Evolutionary conservation across 768 basidiomycete species (phyloP).

Genomic region (Mycena indigotica): DNA sequence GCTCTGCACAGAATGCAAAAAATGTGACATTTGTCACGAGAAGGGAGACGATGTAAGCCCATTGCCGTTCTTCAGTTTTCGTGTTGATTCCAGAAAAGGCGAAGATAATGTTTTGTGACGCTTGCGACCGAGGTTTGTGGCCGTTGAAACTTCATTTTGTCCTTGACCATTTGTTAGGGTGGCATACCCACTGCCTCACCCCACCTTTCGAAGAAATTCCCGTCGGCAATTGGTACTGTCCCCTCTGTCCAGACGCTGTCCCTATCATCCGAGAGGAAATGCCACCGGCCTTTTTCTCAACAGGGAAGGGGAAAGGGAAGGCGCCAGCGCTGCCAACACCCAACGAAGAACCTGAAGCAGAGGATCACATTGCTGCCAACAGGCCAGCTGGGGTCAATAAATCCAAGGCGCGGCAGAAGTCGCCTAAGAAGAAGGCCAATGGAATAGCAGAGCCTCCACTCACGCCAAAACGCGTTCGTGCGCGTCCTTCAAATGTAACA

Average conservation of each 20-base stretch:
- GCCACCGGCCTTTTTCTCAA: conserved; percentile 49
- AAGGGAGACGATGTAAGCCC: conserved; percentile 87
- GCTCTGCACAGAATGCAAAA: conserved; percentile 92
- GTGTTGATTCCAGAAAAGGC: conserved; percentile 47
- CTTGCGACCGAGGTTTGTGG: conserved; percentile 80
- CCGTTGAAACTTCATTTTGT: conserved; percentile 21
- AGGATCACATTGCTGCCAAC: conserved; percentile 28
- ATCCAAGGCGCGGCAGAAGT: conserved; percentile 25
- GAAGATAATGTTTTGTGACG: conserved; percentile 88
- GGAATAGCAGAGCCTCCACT: conserved; percentile 26
- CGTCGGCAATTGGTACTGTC: conserved; percentile 78
- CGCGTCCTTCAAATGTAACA: conserved; percentile 41
- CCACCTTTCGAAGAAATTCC: conserved; percentile 75
- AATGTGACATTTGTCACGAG: conserved; percentile 80
- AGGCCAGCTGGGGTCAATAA: conserved; percentile 26
- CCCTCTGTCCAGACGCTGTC: conserved; percentile 48
- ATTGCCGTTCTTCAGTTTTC: conserved; percentile 16
- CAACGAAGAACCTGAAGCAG: conserved; percentile 35
- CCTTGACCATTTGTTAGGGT: conserved; percentile 48
- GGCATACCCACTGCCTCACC: conserved; percentile 80
- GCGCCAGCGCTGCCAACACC: conserved; percentile 28
- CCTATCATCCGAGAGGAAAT: conserved; percentile 27
- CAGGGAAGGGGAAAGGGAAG: conserved; percentile 34
- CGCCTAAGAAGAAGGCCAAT: conserved; percentile 28
- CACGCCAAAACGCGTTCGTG: conserved; percentile 49